Evolutionary conservation across 768 basidiomycete genomes (phyloP), one percentile per base, ranked within the genome.

Genomic region (Botryobasidium botryosum): DNA sequence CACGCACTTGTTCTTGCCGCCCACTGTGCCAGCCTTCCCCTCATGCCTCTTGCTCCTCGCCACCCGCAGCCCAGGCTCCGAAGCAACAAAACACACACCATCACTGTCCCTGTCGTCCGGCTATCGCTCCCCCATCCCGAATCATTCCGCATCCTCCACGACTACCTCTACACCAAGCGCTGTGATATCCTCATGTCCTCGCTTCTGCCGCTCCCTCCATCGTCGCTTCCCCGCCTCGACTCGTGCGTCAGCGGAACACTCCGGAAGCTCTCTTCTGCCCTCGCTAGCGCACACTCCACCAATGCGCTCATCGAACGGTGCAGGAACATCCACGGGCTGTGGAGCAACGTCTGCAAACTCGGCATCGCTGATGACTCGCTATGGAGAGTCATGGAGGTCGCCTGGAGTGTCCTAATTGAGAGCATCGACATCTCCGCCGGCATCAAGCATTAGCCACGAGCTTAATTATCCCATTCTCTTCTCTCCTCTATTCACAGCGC

Each of bases 1-100:
- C 83, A 87, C 60, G 71, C 73, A 27, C 59, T 82, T 42, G 66
- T 85, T 35, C 67, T 86, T 44, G 77, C 77, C 5, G 65, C 76
- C 0, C 68, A 80, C 55, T 86, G 79, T 56, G 62, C 80, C 15
- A 65, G 69, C 35, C 66, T 85, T 5, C 74, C 78, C 1, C 59
- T 66, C 20, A 65, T 80, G 23, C 70, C 74, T 0, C 51, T 64
- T 6, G 73, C 77, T 1, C 60, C 67, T 18, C 64, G 79, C 20
- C 52, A 64, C 6, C 52, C 62, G 3, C 42, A 50, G 18, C 10
- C 38, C 26, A 31, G 31, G 10, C 12, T 8, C 4, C 23, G 43
- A 12, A 45, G 40, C n/a, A 40, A 51, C 32, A 57, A 56, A 21
- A 55, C 57, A 6, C 57, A 57, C 45, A 62, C 59, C 35, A 52